Conservation (phyloP, 768 basidiomycete genomes). For the Calocera cornea region DNA sequence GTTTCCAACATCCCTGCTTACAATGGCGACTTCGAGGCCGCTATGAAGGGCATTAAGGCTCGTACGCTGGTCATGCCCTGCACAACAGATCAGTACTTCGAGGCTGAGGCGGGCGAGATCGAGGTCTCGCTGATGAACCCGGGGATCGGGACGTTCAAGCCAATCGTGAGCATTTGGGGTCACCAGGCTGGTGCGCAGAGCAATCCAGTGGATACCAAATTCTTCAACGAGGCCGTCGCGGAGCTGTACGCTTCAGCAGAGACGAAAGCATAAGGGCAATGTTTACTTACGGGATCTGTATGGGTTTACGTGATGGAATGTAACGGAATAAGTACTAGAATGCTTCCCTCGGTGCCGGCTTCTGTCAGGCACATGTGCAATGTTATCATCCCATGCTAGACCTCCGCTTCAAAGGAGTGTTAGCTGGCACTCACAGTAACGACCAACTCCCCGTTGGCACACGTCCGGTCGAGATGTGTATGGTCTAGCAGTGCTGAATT, state of each 20-base stretch:
- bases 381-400: neutral
- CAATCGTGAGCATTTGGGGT: conserved; percentile 3
- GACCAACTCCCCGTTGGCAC: neutral
- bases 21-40: conserved; percentile 6
- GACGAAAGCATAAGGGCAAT: neutral
- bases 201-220: conserved; percentile 2
- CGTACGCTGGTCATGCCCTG: conserved; percentile 8
- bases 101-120: conserved; percentile 2
- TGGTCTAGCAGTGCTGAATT: neutral
- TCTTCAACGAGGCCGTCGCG: neutral
- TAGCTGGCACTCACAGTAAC: neutral
- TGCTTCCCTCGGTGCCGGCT: neutral
- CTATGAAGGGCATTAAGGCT: conserved; percentile 7
- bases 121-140: neutral
- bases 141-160: neutral
- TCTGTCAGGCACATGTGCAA: neutral
- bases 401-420: neutral
- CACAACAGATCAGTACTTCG: conserved; percentile 11
- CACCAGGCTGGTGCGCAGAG: conserved; percentile 1
- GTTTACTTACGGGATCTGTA: neutral
- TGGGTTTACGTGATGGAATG: neutral
- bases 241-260: neutral
- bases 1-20: conserved; percentile 7
- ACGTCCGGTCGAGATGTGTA: neutral
- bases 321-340: neutral